Base-by-base conservation (phyloP, 805 yeast genomes). In the Pichia paraexigua region DNA sequence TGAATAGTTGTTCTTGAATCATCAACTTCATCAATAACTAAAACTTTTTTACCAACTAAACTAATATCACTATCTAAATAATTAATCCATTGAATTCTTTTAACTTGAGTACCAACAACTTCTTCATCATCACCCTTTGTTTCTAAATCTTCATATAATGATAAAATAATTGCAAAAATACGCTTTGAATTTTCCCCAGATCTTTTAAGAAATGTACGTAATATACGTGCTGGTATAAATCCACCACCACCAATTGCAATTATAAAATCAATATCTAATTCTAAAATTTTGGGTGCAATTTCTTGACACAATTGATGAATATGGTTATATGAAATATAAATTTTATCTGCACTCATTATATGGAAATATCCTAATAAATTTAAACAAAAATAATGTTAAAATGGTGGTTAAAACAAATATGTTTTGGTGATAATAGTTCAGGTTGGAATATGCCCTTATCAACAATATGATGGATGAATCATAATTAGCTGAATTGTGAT, bases 141-240 rank as follows among this genome's bases (percentile, higher is more conserved):
- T 45, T 77, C 82, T 50, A 87, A 67, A 60, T 86, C 94, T 71
- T 92, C 99, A 66, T 92, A 92, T 50, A 92, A 75, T 1, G 97
- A 89, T 58, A 92, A 76, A 35, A 94, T 95, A 60, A 92, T 88
- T 46, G 99, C 97, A 82, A 91, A 92, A 63, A 92, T 89, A 62
- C 96, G 84, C 54, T 90, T 84, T 62, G 91, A 92, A 60, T 95
- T 92, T 54, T 83, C 74, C 54, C 95, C 95, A 30, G 86, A 87
- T 58, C 84, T 86, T 69, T 91, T 92, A 59, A 92, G 74, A 70
- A 92, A 94, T 2, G 98, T 83, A 68, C 99, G 82, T 66, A 92
- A 77, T 71, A 94, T 94, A 68, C 99, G 82, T 10, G 99, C 97
- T 27, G 98, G 99, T 53, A 92, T 94, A 69, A 92, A 88, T 2